Base-by-base conservation (phyloP, 1,284 basidiomycete species). In the Malassezia dermatis region DNA sequence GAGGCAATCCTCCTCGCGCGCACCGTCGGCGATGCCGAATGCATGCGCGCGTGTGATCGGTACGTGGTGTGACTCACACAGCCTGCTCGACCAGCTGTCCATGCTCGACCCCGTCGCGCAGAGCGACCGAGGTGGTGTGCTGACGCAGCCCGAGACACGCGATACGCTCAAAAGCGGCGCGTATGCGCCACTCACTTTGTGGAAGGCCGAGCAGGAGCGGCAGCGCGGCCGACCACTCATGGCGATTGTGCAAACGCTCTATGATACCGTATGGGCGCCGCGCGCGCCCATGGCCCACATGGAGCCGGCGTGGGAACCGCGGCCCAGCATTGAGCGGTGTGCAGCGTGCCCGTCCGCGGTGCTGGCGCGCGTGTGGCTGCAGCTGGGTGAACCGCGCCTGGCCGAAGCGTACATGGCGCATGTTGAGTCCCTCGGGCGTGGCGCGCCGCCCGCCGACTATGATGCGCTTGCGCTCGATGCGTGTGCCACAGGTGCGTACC, bases 1-100 rank as follows among this genome's bases (percentile, higher is more conserved):
- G 55, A 57, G 26, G 55, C 55, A 1, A 57, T 57, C 40, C 45
- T 50, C 2, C 44, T 57, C n/a, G 49, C 55, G 3, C 49, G 50
- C 15, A 52, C 55, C 2, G 55, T 52, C 23, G 55, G 50, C 19
- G 55, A 57, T 24, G 42, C 44, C 8, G 55, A 57, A 26, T 57
- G 55, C 39, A 57, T 57, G 49, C 55, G 51, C 19, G 55, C 55
- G 5, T 57, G 55, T 19, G 55, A 57, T 19, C 31, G 43, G 46
- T 48, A 39, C 34, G 46, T 48, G 11, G 24, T n/a, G 34, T 4
- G 5, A 35, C n/a, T 31, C 6, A 17, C 32, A 15, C 35, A 48
- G 48, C 26, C 46, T 57, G 41, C 45, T 57, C 19, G 49, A 52
- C n/a, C 43, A 57, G 30, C 55, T 57, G 8, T 31, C 49, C 13